Evolutionary conservation across 768 basidiomycete genomes (phyloP), one percentile per base, ranked within the genome.

Genomic region (Hygrocybe coccinea): DNA sequence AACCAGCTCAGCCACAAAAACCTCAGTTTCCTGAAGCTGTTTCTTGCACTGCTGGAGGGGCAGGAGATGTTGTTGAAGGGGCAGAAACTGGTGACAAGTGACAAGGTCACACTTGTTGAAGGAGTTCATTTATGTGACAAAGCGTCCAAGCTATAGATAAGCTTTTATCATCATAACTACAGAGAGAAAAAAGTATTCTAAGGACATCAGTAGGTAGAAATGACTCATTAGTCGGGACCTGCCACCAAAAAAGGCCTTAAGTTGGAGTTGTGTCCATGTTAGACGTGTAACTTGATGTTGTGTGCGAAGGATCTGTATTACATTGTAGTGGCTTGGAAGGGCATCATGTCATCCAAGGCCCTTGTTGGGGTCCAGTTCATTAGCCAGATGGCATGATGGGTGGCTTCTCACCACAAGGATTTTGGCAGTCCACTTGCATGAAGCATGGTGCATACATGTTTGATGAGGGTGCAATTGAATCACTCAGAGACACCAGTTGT

Each of bases 401-500:
- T 57, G 1, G 73, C 75, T 19, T 76, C 66, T 1, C 60, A 71
- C 78, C 74, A 79, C 1, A 78, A 62, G 22, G 36, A 62, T 10
- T 56, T 60, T 0, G 74, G 73, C 1, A 78, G 44, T 0, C 66
- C 63, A 22, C 62, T 59, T 0, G 56, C 61, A 51, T 70, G 60
- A 1, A 75, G 48, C 56, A 79, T 60, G 0, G 74, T 69, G 3
- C 66, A 57, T 1, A 67, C 64, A 1, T 64, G 49, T 36, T 76
- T 68, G 15, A 69, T 0, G 12, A 70, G 56, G 2, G 70, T 75
- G 14, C 66, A 55, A 53, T 75, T 78, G 1, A 58, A 59, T 2
- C 68, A 55, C 58, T 79, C 71, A 0, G 76, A 65, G 5, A 75
- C 57, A 0, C 77, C 74, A 54, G n/a, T n/a, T n/a, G n/a, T n/a